Evolutionary conservation across 306 rosid species (phyloP).

Genomic region (Corylus avellana): DNA sequence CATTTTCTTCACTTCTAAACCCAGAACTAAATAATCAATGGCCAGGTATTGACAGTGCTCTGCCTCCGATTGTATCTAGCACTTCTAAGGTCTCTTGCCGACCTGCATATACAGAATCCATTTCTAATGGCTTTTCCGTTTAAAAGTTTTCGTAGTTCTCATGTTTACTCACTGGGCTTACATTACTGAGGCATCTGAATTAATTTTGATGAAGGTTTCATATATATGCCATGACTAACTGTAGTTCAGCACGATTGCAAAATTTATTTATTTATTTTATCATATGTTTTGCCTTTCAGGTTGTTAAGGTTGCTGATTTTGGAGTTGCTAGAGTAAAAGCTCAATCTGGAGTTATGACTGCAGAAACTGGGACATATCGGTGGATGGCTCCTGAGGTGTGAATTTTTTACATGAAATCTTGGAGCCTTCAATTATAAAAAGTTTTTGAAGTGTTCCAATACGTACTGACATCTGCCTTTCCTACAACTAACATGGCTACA

Average conservation of each 20-base stretch:
- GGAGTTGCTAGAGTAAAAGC: slow-evolving; percentile 96
- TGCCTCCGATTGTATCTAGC: neutral
- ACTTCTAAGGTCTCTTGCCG: neutral
- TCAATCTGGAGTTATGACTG: slow-evolving; percentile 98
- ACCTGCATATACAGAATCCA: neutral
- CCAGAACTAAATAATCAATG: neutral
- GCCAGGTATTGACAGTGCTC: neutral
- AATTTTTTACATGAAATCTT: slow-evolving; percentile 4
- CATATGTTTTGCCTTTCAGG: slow-evolving; percentile 43
- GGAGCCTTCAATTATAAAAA: neutral
- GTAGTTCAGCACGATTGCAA: neutral
- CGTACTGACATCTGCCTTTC: slow-evolving; percentile 25
- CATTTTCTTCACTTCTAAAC: neutral
- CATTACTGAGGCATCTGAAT: neutral
- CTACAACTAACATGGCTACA: neutral
- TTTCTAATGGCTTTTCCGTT: neutral
- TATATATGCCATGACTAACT: neutral
- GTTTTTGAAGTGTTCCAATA: slow-evolving; percentile 22
- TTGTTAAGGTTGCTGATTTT: slow-evolving; percentile 97
- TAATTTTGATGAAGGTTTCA: neutral
- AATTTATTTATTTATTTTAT: neutral
- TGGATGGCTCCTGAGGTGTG: slow-evolving; percentile 99
- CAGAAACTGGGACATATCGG: slow-evolving; percentile 98
- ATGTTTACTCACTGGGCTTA: neutral
- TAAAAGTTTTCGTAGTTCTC: neutral